Evolutionary conservation across 352 stramenopile species (phyloP), one percentile per base, ranked within the genome.

Genomic region (Pythium aquatile): DNA sequence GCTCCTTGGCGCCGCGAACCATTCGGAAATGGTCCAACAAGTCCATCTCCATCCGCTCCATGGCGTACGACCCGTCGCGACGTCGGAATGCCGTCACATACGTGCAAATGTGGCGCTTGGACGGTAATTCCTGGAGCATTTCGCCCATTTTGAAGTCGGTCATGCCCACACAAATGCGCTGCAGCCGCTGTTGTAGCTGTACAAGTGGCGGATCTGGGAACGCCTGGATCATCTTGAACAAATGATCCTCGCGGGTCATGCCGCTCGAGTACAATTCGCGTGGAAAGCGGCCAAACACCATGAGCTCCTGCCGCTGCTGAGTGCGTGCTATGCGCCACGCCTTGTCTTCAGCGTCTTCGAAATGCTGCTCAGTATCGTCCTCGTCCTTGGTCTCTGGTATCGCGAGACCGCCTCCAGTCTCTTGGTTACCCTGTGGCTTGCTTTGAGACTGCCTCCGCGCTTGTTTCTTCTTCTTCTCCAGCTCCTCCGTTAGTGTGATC

Each of bases 81-180:
- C 71, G 71, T 20, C 79, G 73, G 56, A 95, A 95, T 5, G 57
- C 57, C 4, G 54, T 63, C 0, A 79, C 70, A 37, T 98, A 98
- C 20, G 75, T 75, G 28, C 96, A 89, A 32, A 98, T 81, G 33
- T 98, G 88, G 3, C 87, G 88, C 64, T 98, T 98, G 0, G 90
- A 96, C 1, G 93, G 93, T 5, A 98, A 63, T 70, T 98, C 93
- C 32, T 95, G 76, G 2, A 97, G 76, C 42, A 98, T 72, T 58
- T 98, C 91, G 2, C 66, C 61, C 56, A 93, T 52, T 64, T 97
- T 98, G 28, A 97, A 86, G 13, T 84, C 70, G 0, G 91, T 97
- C 80, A 96, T 88, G 0, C 86, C 86, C 0, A 77, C 85, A 49
- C 83, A 95, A 28, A 91, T 63, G 17, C 63, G 66, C 47, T 88